phyloP scores from a whole-genome alignment of 2,329 filamentous ascomycete genomes.

The Zymoseptoria crescenta region DNA sequence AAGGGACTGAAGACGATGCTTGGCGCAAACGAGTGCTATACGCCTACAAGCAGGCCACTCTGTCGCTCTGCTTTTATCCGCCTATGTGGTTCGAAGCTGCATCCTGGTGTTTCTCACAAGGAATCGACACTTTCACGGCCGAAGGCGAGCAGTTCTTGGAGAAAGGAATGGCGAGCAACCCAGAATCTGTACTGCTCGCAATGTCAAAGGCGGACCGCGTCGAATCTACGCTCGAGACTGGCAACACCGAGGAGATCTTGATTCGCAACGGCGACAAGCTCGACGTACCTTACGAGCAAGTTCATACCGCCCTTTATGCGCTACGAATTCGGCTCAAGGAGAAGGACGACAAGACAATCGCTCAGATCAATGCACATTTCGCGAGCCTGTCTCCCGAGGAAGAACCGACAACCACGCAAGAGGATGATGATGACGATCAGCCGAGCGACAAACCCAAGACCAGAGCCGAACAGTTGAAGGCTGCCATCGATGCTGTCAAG shows the following conservation, averaged over 20 bases:
- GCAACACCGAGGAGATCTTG: slow-evolving; percentile 59
- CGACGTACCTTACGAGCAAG: slow-evolving; percentile 72
- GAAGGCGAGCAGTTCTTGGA: slow-evolving; percentile 73
- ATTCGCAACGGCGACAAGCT: slow-evolving; percentile 62
- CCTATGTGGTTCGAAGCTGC: slow-evolving; percentile 94
- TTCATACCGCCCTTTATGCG: slow-evolving; percentile 81
- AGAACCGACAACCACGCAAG: slow-evolving; percentile 28
- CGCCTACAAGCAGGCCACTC: slow-evolving; percentile 86
- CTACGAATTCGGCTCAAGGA: slow-evolving; percentile 64
- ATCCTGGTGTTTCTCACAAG: slow-evolving; percentile 82
- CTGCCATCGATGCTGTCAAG: slow-evolving; percentile 50
- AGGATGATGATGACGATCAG: slow-evolving; percentile 50
- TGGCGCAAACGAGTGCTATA: slow-evolving; percentile 77
- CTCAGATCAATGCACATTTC: slow-evolving; percentile 49
- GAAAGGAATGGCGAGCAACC: slow-evolving; percentile 80
- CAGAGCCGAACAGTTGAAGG: slow-evolving; percentile 45
- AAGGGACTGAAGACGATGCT: slow-evolving; percentile 66
- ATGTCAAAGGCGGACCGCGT: slow-evolving; percentile 85
- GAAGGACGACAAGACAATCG: slow-evolving; percentile 55
- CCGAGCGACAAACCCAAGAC: slow-evolving; percentile 38
- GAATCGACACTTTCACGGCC: slow-evolving; percentile 44
- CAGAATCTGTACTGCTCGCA: slow-evolving; percentile 83
- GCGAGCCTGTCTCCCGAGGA: slow-evolving; percentile 38
- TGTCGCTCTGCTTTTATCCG: slow-evolving; percentile 90
- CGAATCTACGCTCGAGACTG: slow-evolving; percentile 67